Base-by-base conservation (phyloP, 305 asterid species). In the Solanum hybrid region DNA sequence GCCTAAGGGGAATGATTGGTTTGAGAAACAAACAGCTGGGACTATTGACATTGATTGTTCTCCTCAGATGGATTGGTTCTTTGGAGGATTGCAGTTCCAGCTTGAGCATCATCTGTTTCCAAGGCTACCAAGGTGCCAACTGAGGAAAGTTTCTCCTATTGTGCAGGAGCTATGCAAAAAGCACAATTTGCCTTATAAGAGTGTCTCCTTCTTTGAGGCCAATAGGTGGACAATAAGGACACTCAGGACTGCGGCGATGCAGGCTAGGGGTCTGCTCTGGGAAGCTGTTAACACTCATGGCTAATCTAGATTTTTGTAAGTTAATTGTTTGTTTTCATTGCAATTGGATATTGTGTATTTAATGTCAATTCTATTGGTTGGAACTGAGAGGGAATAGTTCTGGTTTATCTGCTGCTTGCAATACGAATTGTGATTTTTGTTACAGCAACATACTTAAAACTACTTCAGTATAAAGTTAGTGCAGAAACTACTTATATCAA, bases 71-170 rank as follows among this genome's bases (percentile, higher is more conserved):
- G 77, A 70, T 70, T 70, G 77, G 77, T 70, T 70, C 77, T 70
- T 70, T 24, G 77, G 77, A 70, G 77, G 77, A 70, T 70, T 70
- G 32, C 77, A 95, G 65, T 96, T 95, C 79, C 98, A 96, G 93
- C 91, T 94, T 0, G 98, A 94, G 38, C 97, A 96, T 38, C 98
- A 95, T 86, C 87, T 96, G 82, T 96, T 96, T 70, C 98, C 97
- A 5, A 94, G 97, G 93, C 41, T 96, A 94, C 98, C 98, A 4
- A 92, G 97, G 91, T 93, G 95, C 90, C 95, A 94, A 9, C 75
- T 96, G 89, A 93, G 98, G 94, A 94, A 87, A 6, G 81, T 96
- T 33, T 92, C 98, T 17, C 98, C 98, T 0, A 14, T 94, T 22
- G 96, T 95, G 20, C 94, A 91, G 82, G 95, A 94, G 22, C 90